These are phyloP conservation scores for Rhynchosporium agropyri DNA, from an alignment of 2,329 filamentous ascomycete genomes.

Conservation along the genomic window DNA sequence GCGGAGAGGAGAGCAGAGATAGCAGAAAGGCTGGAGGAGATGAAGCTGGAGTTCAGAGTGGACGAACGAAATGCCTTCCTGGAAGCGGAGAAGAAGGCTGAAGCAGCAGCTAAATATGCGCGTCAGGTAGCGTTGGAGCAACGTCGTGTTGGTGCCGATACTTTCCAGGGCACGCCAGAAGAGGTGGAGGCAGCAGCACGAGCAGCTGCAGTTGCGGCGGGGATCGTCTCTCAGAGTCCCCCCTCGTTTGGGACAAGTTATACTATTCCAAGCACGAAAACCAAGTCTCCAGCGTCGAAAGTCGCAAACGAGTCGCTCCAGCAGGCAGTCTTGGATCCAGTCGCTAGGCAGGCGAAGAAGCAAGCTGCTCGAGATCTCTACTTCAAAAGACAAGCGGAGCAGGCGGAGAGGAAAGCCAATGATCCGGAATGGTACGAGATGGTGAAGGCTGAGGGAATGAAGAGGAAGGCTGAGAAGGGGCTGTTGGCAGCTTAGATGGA, in stretches of 20 bases:
- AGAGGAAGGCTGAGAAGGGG: conserved; percentile 6
- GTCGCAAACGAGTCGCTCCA: no score
- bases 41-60: background rate
- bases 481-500: background rate
- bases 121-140: no score
- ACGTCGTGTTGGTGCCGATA: no score
- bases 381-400: background rate
- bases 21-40: background rate
- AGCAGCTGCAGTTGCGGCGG: no score
- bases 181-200: no score
- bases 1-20: background rate
- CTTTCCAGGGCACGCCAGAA: no score
- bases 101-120: background rate
- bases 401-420: background rate
- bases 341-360: background rate
- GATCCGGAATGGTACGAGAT: conserved; percentile 11
- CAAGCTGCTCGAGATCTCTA: background rate
- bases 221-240: no score
- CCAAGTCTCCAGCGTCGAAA: no score
- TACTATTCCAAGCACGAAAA: no score
- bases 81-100: background rate
- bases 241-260: no score
- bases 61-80: background rate
- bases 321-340: background rate
- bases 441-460: background rate